Base-by-base conservation (phyloP, 352 stramenopile genomes). In the Globisporangium radiosum region DNA sequence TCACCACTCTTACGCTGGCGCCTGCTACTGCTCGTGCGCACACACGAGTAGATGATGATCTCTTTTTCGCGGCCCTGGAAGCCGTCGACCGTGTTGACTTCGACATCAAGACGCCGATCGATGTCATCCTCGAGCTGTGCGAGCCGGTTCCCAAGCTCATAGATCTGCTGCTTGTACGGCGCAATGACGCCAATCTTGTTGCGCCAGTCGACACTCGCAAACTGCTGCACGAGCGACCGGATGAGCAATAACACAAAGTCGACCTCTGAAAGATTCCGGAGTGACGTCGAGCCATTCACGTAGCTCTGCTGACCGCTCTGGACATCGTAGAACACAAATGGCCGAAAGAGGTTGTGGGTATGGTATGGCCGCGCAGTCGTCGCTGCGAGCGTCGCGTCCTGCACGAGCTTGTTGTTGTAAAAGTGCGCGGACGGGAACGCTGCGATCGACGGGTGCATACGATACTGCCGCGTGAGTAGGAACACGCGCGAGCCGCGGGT, bases 61-160 rank as follows among this genome's bases (percentile, higher is more conserved):
- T 99, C 97, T 60, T 98, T 97, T 72, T 99, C 97, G 10, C 97
- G 94, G 53, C 96, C 97, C 43, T 97, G 89, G 63, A 99, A 99
- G 9, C 96, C 97, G 73, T 99, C 97, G 37, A 99, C 97, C 8
- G 92, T 98, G 62, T 96, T 90, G 17, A 98, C 80, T 56, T 97
- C 90, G 17, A 98, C 69, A 5, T 73, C 78, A 36, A 90, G 56
- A 3, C 42, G 63, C 38, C 69, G 62, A 47, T 77, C 65, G 48
- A 71, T 56, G 45, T 89, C 78, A 19, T 66, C 48, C 60, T 88
- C 76, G 11, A 85, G 67, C 7, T 78, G 74, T 50, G 66, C 62
- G 17, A 99, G 69, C 19, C 94, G 68, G 17, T 72, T 76, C 15
- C 90, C 76, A 15, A 99, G 70, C 44, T 98, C 75, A 59, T 97